A percentile compares a stretch with the other conserved stretches of the same genome.
Conservation (phyloP, 2,329 filamentous ascomycete genomes). For the Hypocreales sp. region DNA sequence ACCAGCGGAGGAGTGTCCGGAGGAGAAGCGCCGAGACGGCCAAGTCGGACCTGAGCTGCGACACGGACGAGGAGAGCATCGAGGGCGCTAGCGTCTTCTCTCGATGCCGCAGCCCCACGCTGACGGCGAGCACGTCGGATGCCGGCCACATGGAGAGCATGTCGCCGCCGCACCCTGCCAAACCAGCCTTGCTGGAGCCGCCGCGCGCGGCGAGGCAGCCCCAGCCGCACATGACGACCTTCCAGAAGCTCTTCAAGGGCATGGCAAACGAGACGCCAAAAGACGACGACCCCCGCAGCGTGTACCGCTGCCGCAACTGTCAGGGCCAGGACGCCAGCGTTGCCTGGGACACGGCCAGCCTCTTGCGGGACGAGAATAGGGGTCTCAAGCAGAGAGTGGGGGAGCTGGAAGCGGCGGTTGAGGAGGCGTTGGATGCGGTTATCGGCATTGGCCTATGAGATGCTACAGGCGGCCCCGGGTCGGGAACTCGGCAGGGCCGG, state of each 20-base stretch:
- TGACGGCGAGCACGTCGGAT: conserved; percentile 22
- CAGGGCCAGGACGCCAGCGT: conserved; percentile 40
- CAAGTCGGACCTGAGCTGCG: conserved; percentile 25
- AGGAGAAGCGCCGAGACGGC: conserved; percentile 26
- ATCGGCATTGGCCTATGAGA: conserved; percentile 34
- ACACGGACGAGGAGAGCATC: conserved; percentile 35
- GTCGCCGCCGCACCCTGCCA: conserved; percentile 5
- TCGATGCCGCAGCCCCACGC: conserved; percentile 40
- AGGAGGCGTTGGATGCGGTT: conserved; percentile 44
- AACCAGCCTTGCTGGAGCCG: conserved; percentile 10
- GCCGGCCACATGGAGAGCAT: conserved; percentile 7
- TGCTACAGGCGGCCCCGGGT: not conserved
- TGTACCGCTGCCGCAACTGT: conserved; percentile 36
- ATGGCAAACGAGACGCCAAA: conserved; percentile 19
- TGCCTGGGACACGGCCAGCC: conserved; percentile 49
- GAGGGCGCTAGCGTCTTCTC: conserved; percentile 45
- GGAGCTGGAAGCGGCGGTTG: conserved; percentile 42
- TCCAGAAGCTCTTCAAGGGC: conserved; percentile 27
- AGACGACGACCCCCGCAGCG: conserved; percentile 6
- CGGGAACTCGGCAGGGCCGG: too few species aligned
- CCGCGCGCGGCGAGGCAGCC: conserved; percentile 19
- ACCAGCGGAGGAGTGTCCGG: conserved; percentile 25
- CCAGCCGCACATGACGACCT: conserved; percentile 16
- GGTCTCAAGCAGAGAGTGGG: conserved; percentile 43
- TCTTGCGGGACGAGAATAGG: conserved; percentile 46